These are phyloP conservation scores for Excoecaria agallocha DNA, from an alignment of 345 rosid species.

Conservation along the genomic window DNA sequence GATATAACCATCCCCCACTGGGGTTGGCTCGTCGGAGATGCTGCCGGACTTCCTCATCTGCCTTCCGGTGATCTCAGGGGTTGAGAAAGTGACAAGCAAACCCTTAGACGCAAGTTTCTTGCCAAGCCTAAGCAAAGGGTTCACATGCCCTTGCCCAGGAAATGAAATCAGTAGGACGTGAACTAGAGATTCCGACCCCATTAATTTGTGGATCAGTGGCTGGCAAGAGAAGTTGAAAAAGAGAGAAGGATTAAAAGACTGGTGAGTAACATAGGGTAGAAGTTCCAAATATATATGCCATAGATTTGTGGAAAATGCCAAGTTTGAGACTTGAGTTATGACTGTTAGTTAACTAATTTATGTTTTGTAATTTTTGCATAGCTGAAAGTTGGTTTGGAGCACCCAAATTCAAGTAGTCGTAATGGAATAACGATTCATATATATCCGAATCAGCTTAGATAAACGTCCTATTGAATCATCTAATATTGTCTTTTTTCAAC, in stretches of 20 bases:
- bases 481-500: no score
- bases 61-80: slow-evolving; percentile 49
- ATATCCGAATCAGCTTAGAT: no score
- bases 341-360: not conserved
- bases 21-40: slow-evolving; percentile 42
- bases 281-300: not conserved
- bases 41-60: slow-evolving; percentile 52
- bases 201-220: not conserved
- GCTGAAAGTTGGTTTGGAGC: no score
- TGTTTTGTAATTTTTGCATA: not conserved
- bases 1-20: slow-evolving; percentile 65
- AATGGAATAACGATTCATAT: no score
- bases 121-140: slow-evolving; percentile 76
- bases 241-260: not conserved
- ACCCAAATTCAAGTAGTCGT: no score
- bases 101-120: slow-evolving; percentile 76
- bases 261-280: not conserved
- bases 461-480: no score
- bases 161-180: slow-evolving; percentile 5
- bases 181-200: slow-evolving; percentile 30
- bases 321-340: not conserved
- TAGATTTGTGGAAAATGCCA: no score
- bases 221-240: no score
- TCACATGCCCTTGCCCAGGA: slow-evolving; percentile 70
- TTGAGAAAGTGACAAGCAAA: slow-evolving; percentile 63